These are phyloP conservation scores for Nemania sp. DNA, from an alignment of 2,329 filamentous ascomycete species.

Conservation along the genomic window DNA sequence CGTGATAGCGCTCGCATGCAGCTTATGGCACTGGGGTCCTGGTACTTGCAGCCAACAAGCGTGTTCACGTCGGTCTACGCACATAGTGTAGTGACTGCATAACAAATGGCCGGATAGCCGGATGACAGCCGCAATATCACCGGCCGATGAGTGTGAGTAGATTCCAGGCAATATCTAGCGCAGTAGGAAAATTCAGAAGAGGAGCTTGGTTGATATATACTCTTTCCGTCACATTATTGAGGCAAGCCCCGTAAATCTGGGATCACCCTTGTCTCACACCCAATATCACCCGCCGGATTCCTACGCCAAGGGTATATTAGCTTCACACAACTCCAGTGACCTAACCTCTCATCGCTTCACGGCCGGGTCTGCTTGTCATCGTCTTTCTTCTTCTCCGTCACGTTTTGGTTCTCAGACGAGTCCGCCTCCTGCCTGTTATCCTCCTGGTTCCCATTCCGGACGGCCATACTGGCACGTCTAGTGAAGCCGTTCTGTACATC, in stretches of 20 bases:
- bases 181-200: neutral
- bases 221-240: neutral
- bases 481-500: slow-evolving; percentile 34
- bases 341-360: neutral
- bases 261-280: slow-evolving; percentile 6
- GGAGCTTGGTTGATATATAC: neutral
- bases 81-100: neutral
- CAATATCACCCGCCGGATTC: slow-evolving; percentile 13
- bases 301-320: slow-evolving; percentile 8
- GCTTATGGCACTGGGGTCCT: neutral
- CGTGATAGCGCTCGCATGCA: neutral
- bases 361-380: neutral
- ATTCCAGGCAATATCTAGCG: neutral
- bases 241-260: neutral
- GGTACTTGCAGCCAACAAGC: slow-evolving; percentile 15
- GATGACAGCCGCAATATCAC: neutral
- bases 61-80: neutral
- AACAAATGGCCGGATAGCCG: neutral
- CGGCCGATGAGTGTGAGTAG: neutral
- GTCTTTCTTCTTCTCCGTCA: neutral
- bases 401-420: neutral
- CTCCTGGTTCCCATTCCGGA: slow-evolving; percentile 20
- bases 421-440: neutral
- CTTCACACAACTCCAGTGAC: neutral
- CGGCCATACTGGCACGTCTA: slow-evolving; percentile 33